Evolutionary conservation across 2,329 filamentous ascomycete species (phyloP), one percentile per base, ranked within the genome.

Genomic region (Penicillium thymicola): DNA sequence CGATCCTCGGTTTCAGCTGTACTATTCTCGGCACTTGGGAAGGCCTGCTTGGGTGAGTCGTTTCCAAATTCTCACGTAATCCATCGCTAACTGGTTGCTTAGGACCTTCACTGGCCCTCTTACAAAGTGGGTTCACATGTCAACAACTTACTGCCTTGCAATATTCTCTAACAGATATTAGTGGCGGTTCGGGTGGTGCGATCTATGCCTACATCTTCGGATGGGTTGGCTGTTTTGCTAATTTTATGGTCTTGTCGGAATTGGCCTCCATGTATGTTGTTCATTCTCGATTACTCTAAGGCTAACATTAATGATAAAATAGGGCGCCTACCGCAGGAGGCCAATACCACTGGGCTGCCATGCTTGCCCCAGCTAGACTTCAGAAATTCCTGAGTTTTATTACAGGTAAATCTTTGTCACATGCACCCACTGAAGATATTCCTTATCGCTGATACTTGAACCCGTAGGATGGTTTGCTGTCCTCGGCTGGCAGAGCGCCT

Each of bases 401-500:
- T 16, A 68, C 72, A 13, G 66, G 70, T 63, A 37, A n/a, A 14
- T 4, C 5, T 32, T 14, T 6, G 23, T 40, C 5, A 13, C 40
- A 10, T 11, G 7, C 16, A 23, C 8, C 18, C 0, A 27, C 14
- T 8, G 2, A 28, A 44, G 7, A 2, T 42, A 16, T 16, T 42
- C 11, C 10, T 16, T 16, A 1, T 28, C 1, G 25, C 25, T 44
- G 25, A 44, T 9, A 27, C 5, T 28, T 28, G 9, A 8, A 5
- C 10, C 23, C 27, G 30, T 34, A 70, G 72, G 72, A 6, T 77
- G 75, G 75, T 67, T 76, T 25, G 68, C 70, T 13, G 71, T 73
- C 10, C 62, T 76, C 32, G 74, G 73, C 7, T 79, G 76, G 76
- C 75, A 78, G 54, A 70, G 67, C n/a, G 69, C 70, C 27, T 70